Conservation (phyloP, 805 yeast genomes). For the Teunomyces tritomae region DNA sequence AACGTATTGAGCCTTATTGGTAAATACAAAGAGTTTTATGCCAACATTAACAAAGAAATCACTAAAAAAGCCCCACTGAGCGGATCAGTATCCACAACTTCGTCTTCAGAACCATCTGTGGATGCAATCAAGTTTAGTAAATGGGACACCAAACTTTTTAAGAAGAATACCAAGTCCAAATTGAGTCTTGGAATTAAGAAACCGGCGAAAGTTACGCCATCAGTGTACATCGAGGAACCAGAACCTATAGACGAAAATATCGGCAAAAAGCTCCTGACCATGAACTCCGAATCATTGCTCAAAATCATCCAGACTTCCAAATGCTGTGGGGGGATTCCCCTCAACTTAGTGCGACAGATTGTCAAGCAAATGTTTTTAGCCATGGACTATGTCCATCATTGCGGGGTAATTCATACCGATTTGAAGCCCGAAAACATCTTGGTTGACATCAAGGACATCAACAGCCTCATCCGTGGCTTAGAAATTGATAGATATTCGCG, state of each 20-base stretch:
- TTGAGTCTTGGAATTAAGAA: slow-evolving; percentile 18
- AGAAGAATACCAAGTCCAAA: slow-evolving; percentile 20
- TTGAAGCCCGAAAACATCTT: slow-evolving; percentile 44
- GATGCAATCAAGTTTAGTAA: slow-evolving; percentile 14
- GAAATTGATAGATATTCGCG: slow-evolving; percentile 25
- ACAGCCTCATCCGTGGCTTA: slow-evolving; percentile 44
- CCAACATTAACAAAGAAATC: slow-evolving; percentile 19
- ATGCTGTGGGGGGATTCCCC: slow-evolving; percentile 53
- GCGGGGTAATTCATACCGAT: slow-evolving; percentile 58
- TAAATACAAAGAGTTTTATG: slow-evolving; percentile 43
- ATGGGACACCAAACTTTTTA: slow-evolving; percentile 16
- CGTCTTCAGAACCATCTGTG: not conserved
- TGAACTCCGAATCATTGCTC: slow-evolving; percentile 21
- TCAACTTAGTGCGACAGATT: slow-evolving; percentile 53
- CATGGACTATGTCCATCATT: slow-evolving; percentile 57
- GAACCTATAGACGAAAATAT: not conserved
- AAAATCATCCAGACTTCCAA: slow-evolving; percentile 35
- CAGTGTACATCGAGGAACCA: not conserved
- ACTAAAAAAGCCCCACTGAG: not conserved
- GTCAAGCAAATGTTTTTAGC: slow-evolving; percentile 55
- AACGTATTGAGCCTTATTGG: slow-evolving; percentile 50
- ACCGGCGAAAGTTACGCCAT: not conserved
- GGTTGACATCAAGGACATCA: slow-evolving; percentile 54
- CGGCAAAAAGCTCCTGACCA: slow-evolving; percentile 10
- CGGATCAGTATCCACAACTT: not conserved